Evolutionary conservation across 768 basidiomycete species (phyloP).

Genomic region (Mycena rosella): DNA sequence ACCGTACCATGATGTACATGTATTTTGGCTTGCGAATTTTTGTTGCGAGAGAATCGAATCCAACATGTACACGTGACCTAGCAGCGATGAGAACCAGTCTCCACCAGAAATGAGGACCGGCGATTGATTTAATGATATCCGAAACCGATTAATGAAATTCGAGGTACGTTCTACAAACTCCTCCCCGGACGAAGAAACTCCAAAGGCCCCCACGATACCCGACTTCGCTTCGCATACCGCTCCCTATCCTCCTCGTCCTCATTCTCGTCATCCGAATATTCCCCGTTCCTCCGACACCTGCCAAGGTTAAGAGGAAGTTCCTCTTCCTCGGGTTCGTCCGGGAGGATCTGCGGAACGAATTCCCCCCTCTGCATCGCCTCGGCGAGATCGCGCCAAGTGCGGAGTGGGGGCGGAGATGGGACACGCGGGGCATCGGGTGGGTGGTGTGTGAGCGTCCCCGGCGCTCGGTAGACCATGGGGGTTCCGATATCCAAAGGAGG

Average conservation of each 20-base stretch:
- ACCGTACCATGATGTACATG: too few species aligned
- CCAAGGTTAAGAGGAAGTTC: neutral
- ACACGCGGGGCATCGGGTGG: neutral
- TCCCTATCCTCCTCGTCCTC: neutral
- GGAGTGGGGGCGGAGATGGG: neutral
- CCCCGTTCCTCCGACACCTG: neutral
- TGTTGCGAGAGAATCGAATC: too few species aligned
- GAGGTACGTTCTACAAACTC: too few species aligned
- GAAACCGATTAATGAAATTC: too few species aligned
- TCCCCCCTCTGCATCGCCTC: slow-evolving; percentile 8
- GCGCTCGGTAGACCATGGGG: too few species aligned
- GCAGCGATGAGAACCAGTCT: too few species aligned
- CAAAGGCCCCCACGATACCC: slow-evolving; percentile 8
- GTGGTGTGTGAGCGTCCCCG: too few species aligned
- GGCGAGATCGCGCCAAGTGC: neutral
- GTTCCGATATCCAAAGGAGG: too few species aligned
- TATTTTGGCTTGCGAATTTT: too few species aligned
- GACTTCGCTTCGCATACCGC: slow-evolving; percentile 13
- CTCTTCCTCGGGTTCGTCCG: neutral
- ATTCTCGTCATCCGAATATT: neutral
- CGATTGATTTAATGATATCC: too few species aligned
- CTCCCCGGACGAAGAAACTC: neutral
- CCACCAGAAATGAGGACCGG: too few species aligned
- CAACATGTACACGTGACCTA: too few species aligned
- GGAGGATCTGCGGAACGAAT: neutral